Conservation (phyloP, 345 rosid genomes). For the Orychophragmus violaceus region DNA sequence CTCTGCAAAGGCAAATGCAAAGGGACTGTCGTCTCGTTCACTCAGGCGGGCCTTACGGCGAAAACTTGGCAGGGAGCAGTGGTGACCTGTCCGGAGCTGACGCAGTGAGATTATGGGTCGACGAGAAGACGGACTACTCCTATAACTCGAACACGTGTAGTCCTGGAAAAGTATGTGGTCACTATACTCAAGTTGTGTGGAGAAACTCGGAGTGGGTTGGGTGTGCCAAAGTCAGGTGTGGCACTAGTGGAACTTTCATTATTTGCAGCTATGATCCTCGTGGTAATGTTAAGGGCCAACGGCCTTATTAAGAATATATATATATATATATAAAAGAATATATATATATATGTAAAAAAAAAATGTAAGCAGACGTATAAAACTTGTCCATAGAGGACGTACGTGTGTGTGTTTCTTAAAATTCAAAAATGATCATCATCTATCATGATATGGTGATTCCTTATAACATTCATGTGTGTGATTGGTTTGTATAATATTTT, state of each 20-base stretch:
- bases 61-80: conserved; percentile 29
- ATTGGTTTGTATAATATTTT: neutral
- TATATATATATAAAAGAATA: too few relatives aligned
- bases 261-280: conserved; percentile 48
- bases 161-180: neutral
- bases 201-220: conserved; percentile 40
- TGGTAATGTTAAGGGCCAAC: conserved; percentile 37
- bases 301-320: conserved; percentile 29
- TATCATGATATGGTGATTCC: conserved; percentile 1
- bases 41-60: conserved; percentile 32
- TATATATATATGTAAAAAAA: too few relatives aligned
- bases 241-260: conserved; percentile 44
- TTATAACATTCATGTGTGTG: neutral
- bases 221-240: conserved; percentile 58
- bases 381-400: conserved; percentile 18
- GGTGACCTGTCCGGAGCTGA: conserved; percentile 9
- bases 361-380: neutral
- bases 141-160: neutral
- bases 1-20: neutral
- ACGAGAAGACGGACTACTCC: conserved; percentile 3
- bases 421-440: conserved; percentile 11
- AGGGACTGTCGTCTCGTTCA: conserved; percentile 28
- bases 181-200: conserved; percentile 66
- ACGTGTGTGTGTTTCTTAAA: neutral
- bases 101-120: conserved; percentile 28